phyloP scores from a whole-genome alignment of 2,329 filamentous ascomycete species.

The Sporothrix pallida region DNA sequence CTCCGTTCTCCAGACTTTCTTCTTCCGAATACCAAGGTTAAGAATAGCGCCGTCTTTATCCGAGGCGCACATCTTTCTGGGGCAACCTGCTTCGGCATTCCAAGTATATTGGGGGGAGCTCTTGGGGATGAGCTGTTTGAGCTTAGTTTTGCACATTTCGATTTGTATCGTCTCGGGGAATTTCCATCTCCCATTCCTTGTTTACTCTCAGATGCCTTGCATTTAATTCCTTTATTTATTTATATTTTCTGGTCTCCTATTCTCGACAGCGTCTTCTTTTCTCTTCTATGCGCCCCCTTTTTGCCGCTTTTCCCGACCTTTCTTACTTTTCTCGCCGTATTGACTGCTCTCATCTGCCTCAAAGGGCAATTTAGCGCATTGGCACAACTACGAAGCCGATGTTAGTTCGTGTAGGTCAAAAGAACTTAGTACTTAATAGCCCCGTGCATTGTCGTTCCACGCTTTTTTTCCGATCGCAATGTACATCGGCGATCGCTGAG shows the following conservation, averaged over 20 bases:
- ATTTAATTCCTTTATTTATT: neutral
- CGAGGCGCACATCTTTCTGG: slow-evolving; percentile 5
- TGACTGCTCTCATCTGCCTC: neutral
- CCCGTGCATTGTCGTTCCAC: slow-evolving; percentile 9
- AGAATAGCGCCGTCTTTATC: slow-evolving; percentile 16
- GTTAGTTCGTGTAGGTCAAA: slow-evolving; percentile 3
- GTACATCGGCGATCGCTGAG: slow-evolving; percentile 24
- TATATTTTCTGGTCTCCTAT: neutral
- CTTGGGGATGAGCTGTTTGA: too few species aligned
- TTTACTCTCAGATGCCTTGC: neutral
- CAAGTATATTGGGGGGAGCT: neutral
- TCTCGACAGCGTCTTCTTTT: neutral
- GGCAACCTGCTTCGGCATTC: slow-evolving; percentile 17
- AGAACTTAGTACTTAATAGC: neutral
- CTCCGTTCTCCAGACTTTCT: neutral
- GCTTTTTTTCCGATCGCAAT: slow-evolving; percentile 13
- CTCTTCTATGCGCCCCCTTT: neutral
- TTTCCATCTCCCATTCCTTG: neutral
- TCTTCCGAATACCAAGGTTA: neutral
- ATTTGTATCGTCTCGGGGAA: neutral
- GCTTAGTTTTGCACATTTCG: neutral
- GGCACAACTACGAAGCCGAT: neutral
- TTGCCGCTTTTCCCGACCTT: neutral
- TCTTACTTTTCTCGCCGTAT: neutral
- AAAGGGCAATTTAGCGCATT: slow-evolving; percentile 18